These are phyloP conservation scores for Dothideomycetidae sp. DNA, from an alignment of 2,329 filamentous ascomycete species.

Conservation along the genomic window DNA sequence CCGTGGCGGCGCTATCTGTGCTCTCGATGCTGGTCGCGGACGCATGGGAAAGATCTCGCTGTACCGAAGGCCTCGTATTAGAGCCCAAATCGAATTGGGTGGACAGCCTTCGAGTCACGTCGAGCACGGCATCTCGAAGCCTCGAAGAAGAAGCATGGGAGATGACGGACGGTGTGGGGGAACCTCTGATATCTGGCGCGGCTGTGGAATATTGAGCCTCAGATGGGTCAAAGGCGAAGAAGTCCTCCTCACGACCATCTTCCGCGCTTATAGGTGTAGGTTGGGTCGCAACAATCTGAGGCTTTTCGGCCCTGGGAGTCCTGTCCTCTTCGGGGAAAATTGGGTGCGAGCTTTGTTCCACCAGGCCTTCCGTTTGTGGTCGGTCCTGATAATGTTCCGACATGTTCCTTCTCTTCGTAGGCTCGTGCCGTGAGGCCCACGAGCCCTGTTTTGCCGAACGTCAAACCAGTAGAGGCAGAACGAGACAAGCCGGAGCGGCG, in stretches of 20 bases:
- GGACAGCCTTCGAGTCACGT: constrained; percentile 7
- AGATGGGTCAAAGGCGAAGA: constrained; percentile 14
- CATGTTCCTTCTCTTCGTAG: constrained; percentile 8
- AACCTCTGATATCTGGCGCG: not conserved
- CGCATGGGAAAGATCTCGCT: constrained; percentile 28
- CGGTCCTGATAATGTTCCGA: constrained; percentile 7
- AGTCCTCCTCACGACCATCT: constrained; percentile 11
- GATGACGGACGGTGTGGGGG: constrained; percentile 5
- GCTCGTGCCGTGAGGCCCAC: not conserved
- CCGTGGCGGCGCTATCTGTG: constrained; percentile 25
- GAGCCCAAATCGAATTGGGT: constrained; percentile 9
- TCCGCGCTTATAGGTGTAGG: constrained; percentile 5
- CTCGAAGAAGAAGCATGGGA: constrained; percentile 8
- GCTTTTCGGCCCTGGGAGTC: constrained; percentile 8
- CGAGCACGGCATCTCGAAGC: constrained; percentile 4
- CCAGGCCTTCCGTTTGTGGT: constrained; percentile 4
- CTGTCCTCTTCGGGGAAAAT: not conserved
- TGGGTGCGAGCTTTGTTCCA: not conserved
- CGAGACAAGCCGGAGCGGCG: not conserved
- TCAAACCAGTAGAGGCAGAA: not conserved
- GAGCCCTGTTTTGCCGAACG: not conserved
- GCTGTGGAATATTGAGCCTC: not conserved
- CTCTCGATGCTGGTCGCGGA: constrained; percentile 29
- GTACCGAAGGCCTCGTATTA: constrained; percentile 23
- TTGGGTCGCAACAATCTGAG: constrained; percentile 7